Evolutionary conservation across 2,329 filamentous ascomycete genomes (phyloP).

Genomic region (Mollisiaceae sp.): DNA sequence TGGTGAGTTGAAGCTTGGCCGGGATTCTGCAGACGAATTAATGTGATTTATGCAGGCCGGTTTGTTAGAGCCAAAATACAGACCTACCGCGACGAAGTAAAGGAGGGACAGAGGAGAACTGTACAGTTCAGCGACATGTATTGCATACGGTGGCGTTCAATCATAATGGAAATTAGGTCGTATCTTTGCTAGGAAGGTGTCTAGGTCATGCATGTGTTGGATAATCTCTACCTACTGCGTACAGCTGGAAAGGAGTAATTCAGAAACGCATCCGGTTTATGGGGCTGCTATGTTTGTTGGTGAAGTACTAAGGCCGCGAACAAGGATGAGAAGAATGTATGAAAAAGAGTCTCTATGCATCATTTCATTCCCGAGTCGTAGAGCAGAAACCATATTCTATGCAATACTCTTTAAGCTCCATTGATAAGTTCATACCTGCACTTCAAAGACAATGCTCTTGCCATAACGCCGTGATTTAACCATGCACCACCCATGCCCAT

Average conservation of each 20-base stretch:
- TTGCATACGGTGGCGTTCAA: constrained; percentile 5
- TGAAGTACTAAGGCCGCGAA: background rate
- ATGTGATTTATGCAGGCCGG: constrained; percentile 35
- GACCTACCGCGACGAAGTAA: constrained; percentile 17
- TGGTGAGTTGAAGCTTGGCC: constrained; percentile 60
- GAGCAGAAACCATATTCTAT: background rate
- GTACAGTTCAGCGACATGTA: background rate
- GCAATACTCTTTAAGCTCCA: background rate
- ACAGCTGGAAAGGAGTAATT: background rate
- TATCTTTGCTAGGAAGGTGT: background rate
- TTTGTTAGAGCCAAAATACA: constrained; percentile 42
- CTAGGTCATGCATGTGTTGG: background rate
- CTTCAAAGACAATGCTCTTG: background rate
- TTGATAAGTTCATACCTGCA: background rate
- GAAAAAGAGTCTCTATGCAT: background rate
- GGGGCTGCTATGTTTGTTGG: background rate
- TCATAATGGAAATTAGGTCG: background rate
- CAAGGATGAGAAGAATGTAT: background rate
- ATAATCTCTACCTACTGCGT: background rate
- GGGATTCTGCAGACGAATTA: background rate
- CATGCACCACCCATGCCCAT: background rate
- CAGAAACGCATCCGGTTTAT: too few relatives aligned
- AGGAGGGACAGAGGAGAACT: background rate
- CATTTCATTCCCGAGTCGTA: background rate
- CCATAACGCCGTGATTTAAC: background rate